phyloP scores from a whole-genome alignment of 1,284 basidiomycete genomes.

The Trametes versicolor region DNA sequence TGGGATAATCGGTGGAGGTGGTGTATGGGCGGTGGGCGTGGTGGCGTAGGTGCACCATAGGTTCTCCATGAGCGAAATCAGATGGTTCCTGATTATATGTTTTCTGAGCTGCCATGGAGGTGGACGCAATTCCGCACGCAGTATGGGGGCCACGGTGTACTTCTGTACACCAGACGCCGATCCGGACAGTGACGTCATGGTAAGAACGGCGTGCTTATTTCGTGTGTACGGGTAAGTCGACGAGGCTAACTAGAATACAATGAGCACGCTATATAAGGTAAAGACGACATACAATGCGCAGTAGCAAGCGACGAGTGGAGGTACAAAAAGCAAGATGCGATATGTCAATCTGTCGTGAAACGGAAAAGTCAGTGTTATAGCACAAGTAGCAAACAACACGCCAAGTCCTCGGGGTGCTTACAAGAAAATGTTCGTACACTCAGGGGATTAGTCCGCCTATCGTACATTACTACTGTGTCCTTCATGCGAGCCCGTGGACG shows the following conservation, averaged over 20 bases:
- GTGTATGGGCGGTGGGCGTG: neutral
- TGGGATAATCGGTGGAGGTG: neutral
- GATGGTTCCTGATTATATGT: neutral
- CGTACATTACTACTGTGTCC: constrained; percentile 2
- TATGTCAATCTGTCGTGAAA: neutral
- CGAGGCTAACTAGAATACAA: constrained; percentile 6
- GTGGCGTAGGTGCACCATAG: neutral
- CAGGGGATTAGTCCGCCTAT: neutral
- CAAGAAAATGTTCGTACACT: neutral
- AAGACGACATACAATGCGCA: neutral
- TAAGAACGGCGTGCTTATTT: neutral
- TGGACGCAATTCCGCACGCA: neutral
- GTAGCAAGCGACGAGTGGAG: neutral
- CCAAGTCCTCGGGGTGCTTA: neutral
- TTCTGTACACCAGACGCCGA: neutral
- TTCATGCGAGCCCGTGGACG: constrained; percentile 26
- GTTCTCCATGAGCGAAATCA: neutral
- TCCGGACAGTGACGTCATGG: neutral
- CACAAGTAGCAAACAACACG: neutral
- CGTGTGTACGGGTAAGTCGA: neutral
- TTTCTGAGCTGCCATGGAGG: neutral
- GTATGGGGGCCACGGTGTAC: neutral
- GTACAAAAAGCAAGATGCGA: neutral
- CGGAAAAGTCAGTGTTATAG: neutral
- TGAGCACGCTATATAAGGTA: neutral